phyloP scores from a whole-genome alignment of 441 rosid species.

The Adansonia madagascariensis region DNA sequence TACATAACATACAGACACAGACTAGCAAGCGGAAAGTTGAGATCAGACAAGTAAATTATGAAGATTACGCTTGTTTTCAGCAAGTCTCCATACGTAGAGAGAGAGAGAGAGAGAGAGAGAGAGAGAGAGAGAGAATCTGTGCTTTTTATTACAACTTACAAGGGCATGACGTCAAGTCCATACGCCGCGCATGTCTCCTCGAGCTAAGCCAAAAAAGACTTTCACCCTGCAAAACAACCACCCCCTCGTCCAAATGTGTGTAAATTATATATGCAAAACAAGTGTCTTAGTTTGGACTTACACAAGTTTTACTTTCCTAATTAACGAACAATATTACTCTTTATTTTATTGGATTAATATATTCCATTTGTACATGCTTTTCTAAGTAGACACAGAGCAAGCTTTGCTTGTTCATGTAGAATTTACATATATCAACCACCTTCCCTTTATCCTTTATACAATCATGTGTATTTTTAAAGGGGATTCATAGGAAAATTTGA shows the following conservation, averaged over 20 bases:
- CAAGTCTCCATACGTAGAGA: not conserved
- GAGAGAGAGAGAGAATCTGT: not conserved
- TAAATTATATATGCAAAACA: too few relatives aligned
- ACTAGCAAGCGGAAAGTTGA: not conserved
- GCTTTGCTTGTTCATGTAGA: too few relatives aligned
- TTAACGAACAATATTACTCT: too few relatives aligned
- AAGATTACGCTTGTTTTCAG: not conserved
- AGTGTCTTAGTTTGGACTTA: too few relatives aligned
- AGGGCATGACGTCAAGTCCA: not conserved
- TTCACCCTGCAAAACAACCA: not conserved
- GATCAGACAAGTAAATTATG: slow-evolving; percentile 2
- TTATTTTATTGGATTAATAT: too few relatives aligned
- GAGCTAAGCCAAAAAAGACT: not conserved
- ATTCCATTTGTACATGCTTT: too few relatives aligned
- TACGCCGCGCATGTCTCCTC: not conserved
- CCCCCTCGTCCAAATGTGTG: not conserved
- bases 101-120: not conserved
- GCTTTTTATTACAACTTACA: not conserved
- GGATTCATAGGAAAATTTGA: not conserved
- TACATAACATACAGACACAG: too few relatives aligned
- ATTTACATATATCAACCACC: not conserved
- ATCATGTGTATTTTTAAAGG: not conserved
- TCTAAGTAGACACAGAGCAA: too few relatives aligned
- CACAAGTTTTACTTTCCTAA: too few relatives aligned
- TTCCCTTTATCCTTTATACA: not conserved